Percentiles rank a stretch among this genome's conserved stretches.
phyloP scores from a whole-genome alignment of 2,329 filamentous ascomycete genomes.

The Colletotrichum siamense region DNA sequence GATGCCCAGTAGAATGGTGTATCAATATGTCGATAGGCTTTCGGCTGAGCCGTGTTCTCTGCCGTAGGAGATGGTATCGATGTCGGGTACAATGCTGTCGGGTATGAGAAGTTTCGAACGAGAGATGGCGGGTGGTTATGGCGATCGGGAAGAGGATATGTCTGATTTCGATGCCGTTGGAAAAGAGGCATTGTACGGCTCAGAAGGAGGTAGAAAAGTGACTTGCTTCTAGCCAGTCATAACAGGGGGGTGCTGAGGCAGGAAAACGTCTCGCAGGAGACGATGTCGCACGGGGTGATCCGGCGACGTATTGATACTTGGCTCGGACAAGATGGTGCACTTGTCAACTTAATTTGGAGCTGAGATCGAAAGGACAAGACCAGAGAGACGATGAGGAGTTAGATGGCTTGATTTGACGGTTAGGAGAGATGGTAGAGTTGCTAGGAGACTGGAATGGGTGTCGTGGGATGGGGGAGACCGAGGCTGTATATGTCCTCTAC shows the following conservation, averaged over 20 bases:
- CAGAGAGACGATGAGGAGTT: background rate
- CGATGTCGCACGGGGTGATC: background rate
- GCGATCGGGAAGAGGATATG: background rate
- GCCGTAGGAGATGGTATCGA: background rate
- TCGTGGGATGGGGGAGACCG: background rate
- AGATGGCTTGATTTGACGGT: background rate
- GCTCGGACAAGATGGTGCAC: background rate
- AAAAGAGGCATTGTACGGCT: conserved; percentile 8
- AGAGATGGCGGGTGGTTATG: background rate
- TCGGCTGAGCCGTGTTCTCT: background rate
- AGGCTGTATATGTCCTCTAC: background rate
- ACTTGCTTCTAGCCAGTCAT: background rate
- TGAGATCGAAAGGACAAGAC: background rate
- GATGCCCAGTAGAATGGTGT: conserved; percentile 16
- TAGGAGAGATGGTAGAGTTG: background rate
- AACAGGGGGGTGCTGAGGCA: background rate
- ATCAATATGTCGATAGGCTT: background rate
- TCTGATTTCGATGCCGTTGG: conserved; percentile 1
- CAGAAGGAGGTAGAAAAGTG: background rate
- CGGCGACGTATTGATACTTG: background rate
- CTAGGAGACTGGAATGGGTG: background rate
- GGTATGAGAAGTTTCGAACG: conserved; percentile 29
- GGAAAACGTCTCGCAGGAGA: background rate
- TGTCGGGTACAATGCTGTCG: conserved; percentile 6
- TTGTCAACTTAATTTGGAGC: background rate